Base-by-base conservation (phyloP, 2,329 filamentous ascomycete genomes). In the Aspergillus sojae region DNA sequence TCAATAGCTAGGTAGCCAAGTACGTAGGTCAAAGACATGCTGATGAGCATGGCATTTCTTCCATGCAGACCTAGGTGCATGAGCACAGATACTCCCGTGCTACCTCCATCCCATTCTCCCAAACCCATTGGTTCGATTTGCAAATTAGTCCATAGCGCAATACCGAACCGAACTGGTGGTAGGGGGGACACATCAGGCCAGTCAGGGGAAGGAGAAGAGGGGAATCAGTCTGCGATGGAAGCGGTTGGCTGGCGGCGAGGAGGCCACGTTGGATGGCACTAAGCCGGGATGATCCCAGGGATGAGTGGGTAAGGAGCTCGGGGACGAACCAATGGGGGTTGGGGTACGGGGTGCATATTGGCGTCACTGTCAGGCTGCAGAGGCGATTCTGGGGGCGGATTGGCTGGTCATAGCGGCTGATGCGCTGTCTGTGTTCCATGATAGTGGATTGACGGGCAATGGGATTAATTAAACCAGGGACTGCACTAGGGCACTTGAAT, bases 221-320 rank as follows among this genome's bases (percentile, higher is more conserved):
- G 64, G 65, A 65, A 69, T 64, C 60, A 23, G 26, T 32, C 30
- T 58, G 46, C 55, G 57, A 62, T 39, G 57, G 66, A 62, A 63
- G 48, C 50, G 61, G 62, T 61, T 67, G 48, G 67, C 63, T 68
- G 67, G 67, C 62, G 59, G 61, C 54, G 62, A 65, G 32, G 34
- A 65, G 64, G 68, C 69, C 69, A 71, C 68, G 69, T 71, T 69
- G 69, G 61, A 59, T 55, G 61, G 50, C 66, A 64, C 69, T 69
- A 68, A 52, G 59, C 66, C 55, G 57, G 63, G 57, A 58, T 63
- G 58, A 61, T 54, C 21, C 39, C 39, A 45, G 36, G 48, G 53
- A 30, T 52, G 30, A 48, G 58, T 54, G 58, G 19, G 52, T 54
- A 14, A 54, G 32, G 30, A 26, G 14, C 12, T 19, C 5, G 21